Conservation (phyloP, 2,329 filamentous ascomycete species). For the Cryphonectria radicalis region DNA sequence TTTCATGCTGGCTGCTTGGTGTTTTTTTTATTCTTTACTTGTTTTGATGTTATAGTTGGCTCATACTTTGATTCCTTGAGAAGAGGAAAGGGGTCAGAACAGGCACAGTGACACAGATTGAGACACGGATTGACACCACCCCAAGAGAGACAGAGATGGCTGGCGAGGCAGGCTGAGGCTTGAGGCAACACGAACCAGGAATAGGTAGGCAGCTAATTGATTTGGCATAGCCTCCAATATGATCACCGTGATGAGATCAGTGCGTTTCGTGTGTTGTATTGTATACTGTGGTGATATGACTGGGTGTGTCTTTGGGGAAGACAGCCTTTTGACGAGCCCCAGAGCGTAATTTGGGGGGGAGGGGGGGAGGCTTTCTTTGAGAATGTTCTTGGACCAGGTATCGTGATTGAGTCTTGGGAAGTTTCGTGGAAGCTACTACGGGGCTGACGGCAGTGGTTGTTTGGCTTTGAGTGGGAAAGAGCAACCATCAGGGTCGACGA, state of each 20-base stretch:
- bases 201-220: background rate
- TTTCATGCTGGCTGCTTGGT: background rate
- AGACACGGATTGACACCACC: slow-evolving; percentile 20
- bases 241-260: background rate
- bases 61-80: background rate
- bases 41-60: background rate
- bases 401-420: too few relatives aligned
- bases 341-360: too few relatives aligned
- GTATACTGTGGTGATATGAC: background rate
- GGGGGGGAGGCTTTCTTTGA: too few relatives aligned
- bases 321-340: too few relatives aligned
- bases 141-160: background rate
- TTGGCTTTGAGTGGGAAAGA: too few relatives aligned
- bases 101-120: background rate
- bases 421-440: too few relatives aligned
- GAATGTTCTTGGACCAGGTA: too few relatives aligned
- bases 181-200: background rate
- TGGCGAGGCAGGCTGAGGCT: background rate
- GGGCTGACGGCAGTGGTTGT: too few relatives aligned
- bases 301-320: too few relatives aligned
- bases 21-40: background rate
- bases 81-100: background rate
- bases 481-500: too few relatives aligned
- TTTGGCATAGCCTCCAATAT: background rate
- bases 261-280: background rate